Percentiles rank a stretch among this genome's conserved stretches.
These are phyloP conservation scores for Pseudocercospora eumusae DNA, from an alignment of 2,329 filamentous ascomycete genomes.

Conservation along the genomic window DNA sequence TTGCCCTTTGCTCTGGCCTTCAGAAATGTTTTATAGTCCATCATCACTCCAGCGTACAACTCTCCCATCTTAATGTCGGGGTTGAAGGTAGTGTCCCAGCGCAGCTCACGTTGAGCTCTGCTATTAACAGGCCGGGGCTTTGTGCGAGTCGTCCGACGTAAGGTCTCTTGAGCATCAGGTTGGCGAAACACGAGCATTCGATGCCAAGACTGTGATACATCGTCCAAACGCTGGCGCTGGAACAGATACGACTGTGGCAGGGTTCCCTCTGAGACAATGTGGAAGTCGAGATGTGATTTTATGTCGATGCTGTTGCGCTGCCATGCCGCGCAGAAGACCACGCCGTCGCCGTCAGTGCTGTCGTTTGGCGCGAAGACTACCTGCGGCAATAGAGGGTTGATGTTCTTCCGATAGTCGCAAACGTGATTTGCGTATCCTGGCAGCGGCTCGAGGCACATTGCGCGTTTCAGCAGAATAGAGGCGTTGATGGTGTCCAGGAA, in stretches of 20 bases:
- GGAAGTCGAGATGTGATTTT: background rate
- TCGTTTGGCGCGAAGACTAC: background rate
- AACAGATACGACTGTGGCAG: background rate
- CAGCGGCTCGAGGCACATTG: constrained; percentile 10
- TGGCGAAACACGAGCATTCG: constrained; percentile 9
- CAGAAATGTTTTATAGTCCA: background rate
- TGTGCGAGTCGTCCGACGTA: background rate
- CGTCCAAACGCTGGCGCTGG: background rate
- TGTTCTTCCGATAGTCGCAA: background rate
- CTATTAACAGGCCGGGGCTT: background rate
- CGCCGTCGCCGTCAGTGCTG: background rate
- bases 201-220: constrained; percentile 4
- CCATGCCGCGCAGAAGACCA: background rate
- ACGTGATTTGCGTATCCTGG: background rate
- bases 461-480: constrained; percentile 1
- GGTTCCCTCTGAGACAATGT: background rate
- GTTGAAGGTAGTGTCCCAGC: background rate
- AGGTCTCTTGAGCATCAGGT: background rate
- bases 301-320: background rate
- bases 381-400: background rate
- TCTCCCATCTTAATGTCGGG: background rate
- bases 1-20: background rate
- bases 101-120: background rate
- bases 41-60: background rate
- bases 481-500: constrained; percentile 2